Evolutionary conservation across 2,329 filamentous ascomycete species (phyloP).

Genomic region (Rutstroemia sp.): DNA sequence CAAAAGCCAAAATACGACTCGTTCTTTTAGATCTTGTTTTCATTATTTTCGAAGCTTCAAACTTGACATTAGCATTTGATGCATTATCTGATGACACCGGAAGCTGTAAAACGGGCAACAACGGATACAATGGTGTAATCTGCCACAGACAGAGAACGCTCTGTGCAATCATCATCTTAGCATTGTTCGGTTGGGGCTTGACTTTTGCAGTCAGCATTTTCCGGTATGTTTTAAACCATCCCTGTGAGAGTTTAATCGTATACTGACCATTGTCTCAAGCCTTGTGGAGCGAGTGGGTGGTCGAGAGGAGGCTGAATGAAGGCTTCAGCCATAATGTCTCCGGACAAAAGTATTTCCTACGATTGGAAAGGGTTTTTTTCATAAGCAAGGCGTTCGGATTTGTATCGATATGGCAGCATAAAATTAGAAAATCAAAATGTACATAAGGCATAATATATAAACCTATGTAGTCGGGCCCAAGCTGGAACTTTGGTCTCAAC

Average conservation of each 20-base stretch:
- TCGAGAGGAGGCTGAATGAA: constrained; percentile 36
- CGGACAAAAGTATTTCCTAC: constrained; percentile 5
- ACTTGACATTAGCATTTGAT: constrained; percentile 82
- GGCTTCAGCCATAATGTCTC: background rate
- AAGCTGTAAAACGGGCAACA: constrained; percentile 42
- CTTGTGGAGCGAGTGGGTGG: constrained; percentile 55
- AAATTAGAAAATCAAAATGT: constrained; percentile 4
- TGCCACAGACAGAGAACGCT: constrained; percentile 62
- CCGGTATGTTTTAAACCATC: constrained; percentile 38
- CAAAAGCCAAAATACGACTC: constrained; percentile 78
- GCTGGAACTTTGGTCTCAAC: too few species aligned
- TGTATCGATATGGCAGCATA: background rate
- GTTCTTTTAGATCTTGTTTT: constrained; percentile 92
- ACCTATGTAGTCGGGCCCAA: background rate
- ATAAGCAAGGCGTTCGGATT: constrained; percentile 6
- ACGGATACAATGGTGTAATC: constrained; percentile 37
- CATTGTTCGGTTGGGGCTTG: constrained; percentile 79
- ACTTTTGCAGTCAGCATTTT: constrained; percentile 85
- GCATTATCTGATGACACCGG: constrained; percentile 60
- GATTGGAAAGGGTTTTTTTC: background rate
- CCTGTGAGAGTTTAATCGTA: background rate
- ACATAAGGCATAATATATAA: constrained; percentile 3
- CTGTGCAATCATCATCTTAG: constrained; percentile 71
- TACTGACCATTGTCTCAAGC: constrained; percentile 28
- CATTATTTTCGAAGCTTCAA: constrained; percentile 94